Evolutionary conservation across 805 yeast species (phyloP).

Genomic region (Saturnispora sanitii): DNA sequence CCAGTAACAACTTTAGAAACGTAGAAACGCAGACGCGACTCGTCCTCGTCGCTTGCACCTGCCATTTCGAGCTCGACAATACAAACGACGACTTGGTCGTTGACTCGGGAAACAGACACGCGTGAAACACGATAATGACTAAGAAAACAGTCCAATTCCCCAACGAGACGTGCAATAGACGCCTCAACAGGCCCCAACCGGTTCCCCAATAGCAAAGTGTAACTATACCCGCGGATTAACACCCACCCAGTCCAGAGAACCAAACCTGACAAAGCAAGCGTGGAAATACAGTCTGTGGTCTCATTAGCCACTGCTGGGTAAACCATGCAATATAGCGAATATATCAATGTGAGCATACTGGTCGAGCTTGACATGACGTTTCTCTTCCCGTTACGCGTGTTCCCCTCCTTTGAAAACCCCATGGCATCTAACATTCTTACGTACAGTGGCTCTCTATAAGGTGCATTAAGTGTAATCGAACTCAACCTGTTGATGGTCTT

Average conservation of each 20-base stretch:
- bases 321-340: conserved; percentile 23
- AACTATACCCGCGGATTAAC: conserved; percentile 42
- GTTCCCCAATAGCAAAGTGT: conserved; percentile 41
- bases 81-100: conserved; percentile 48
- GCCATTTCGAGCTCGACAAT: conserved; percentile 46
- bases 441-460: conserved; percentile 11
- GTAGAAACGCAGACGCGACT: conserved; percentile 43
- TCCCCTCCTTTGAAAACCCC: conserved; percentile 5
- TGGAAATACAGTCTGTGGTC: conserved; percentile 19
- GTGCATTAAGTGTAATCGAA: conserved; percentile 22
- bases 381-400: conserved; percentile 3
- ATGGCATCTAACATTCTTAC: conserved; percentile 2
- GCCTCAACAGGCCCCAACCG: conserved; percentile 34
- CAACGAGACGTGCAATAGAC: conserved; percentile 36
- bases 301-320: conserved; percentile 21
- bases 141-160: conserved; percentile 41
- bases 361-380: conserved; percentile 30
- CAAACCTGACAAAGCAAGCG: conserved; percentile 18
- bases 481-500: conserved; percentile 18
- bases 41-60: conserved; percentile 70
- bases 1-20: conserved; percentile 33
- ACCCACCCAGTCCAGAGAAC: conserved; percentile 22
- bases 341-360: conserved; percentile 33
- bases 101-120: conserved; percentile 52
- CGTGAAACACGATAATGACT: conserved; percentile 37